phyloP scores from a whole-genome alignment of 2,329 filamentous ascomycete genomes.

The Curvularia sp. region DNA sequence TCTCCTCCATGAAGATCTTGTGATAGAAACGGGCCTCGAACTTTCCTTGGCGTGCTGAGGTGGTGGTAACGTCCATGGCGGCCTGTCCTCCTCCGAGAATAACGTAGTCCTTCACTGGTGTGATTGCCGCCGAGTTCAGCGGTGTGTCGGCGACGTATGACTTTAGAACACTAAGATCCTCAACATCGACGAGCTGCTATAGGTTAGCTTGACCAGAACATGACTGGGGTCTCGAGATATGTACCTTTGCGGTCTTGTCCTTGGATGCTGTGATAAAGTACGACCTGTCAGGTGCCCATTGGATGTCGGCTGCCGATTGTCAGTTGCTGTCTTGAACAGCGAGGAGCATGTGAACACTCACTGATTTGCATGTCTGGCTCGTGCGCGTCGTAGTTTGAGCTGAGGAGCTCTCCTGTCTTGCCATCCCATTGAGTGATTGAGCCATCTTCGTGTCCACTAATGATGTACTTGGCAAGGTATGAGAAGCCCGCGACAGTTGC shows the following conservation, averaged over 20 bases:
- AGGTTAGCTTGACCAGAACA: constrained; percentile 8
- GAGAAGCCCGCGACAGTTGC: constrained; percentile 97
- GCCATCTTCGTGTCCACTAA: constrained; percentile 96
- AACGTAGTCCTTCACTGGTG: constrained; percentile 95
- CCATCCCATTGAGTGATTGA: constrained; percentile 89
- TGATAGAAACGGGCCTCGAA: constrained; percentile 99
- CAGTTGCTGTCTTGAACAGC: constrained; percentile 57
- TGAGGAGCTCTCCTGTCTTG: constrained; percentile 85
- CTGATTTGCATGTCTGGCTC: constrained; percentile 83
- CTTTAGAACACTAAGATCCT: constrained; percentile 90
- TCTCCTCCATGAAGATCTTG: constrained; percentile 99
- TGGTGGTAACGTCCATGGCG: constrained; percentile 98
- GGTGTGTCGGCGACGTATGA: constrained; percentile 92
- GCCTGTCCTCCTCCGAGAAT: constrained; percentile 98
- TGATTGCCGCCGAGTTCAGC: constrained; percentile 93
- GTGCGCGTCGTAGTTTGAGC: constrained; percentile 81
- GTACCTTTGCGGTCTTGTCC: constrained; percentile 93
- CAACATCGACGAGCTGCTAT: constrained; percentile 75
- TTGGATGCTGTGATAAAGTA: constrained; percentile 99
- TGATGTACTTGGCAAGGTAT: constrained; percentile 93
- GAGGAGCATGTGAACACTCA: constrained; percentile 9
- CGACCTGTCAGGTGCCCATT: constrained; percentile 91
- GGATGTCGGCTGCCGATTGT: constrained; percentile 82
- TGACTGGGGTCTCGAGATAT: background rate
- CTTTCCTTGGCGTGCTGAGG: constrained; percentile 92